Evolutionary conservation across 2,329 filamentous ascomycete species (phyloP).

Genomic region (Grosmannia clavigera): DNA sequence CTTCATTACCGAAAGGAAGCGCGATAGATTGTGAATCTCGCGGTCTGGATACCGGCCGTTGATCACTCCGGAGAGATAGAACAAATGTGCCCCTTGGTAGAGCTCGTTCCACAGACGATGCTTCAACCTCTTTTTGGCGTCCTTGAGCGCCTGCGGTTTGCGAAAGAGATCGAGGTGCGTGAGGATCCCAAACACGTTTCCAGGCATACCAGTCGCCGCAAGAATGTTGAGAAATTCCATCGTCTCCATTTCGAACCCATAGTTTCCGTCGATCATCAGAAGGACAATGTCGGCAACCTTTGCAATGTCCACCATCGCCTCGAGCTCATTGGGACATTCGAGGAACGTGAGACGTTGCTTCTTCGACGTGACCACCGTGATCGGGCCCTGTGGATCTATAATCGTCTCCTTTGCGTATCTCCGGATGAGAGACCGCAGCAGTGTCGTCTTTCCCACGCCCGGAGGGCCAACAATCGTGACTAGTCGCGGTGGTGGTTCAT

Average conservation of each 20-base stretch:
- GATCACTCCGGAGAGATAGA: slow-evolving; percentile 91
- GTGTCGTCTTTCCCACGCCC: slow-evolving; percentile 17
- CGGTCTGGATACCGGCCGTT: slow-evolving; percentile 95
- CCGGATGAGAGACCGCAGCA: slow-evolving; percentile 70
- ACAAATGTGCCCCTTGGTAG: slow-evolving; percentile 92
- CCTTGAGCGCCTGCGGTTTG: slow-evolving; percentile 82
- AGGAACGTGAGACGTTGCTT: slow-evolving; percentile 88
- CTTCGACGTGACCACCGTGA: slow-evolving; percentile 95
- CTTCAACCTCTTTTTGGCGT: slow-evolving; percentile 93
- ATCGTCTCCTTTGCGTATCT: slow-evolving; percentile 94
- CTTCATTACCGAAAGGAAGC: slow-evolving; percentile 98
- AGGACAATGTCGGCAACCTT: slow-evolving; percentile 97
- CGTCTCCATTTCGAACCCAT: slow-evolving; percentile 98
- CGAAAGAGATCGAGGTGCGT: slow-evolving; percentile 93
- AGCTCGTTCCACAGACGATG: slow-evolving; percentile 93
- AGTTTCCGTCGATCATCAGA: slow-evolving; percentile 97
- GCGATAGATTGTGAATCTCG: slow-evolving; percentile 87
- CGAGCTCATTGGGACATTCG: slow-evolving; percentile 93
- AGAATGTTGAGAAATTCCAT: slow-evolving; percentile 98
- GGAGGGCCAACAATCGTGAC: slow-evolving; percentile 92
- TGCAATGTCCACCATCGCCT: slow-evolving; percentile 91
- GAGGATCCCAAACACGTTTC: slow-evolving; percentile 93
- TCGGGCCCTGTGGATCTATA: slow-evolving; percentile 75
- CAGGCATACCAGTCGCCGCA: slow-evolving; percentile 91
- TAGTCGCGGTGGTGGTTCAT: slow-evolving; percentile 86